Conservation (phyloP, 2,329 filamentous ascomycete species). For the Botrytis fragariae region DNA sequence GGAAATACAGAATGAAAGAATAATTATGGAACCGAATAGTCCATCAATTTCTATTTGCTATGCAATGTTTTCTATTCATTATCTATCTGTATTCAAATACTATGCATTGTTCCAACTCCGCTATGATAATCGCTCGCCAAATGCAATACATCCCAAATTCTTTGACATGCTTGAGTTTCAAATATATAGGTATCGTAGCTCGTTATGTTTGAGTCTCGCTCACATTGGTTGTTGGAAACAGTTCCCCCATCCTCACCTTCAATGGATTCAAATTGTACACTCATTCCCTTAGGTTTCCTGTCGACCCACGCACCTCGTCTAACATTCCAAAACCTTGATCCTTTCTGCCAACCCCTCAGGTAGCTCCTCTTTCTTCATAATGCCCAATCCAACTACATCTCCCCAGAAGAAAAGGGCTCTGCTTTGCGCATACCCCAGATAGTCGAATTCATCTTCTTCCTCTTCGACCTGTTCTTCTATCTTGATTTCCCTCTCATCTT, state of each 20-base stretch:
- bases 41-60: not conserved
- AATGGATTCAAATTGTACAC: not conserved
- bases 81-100: not conserved
- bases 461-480: constrained; percentile 31
- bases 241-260: not conserved
- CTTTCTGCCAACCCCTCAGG: constrained; percentile 61
- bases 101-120: not conserved
- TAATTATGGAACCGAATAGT: too few relatives aligned
- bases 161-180: not conserved
- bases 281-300: not conserved
- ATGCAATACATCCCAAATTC: not conserved
- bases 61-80: not conserved
- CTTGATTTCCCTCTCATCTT: constrained; percentile 22
- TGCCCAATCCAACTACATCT: constrained; percentile 74
- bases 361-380: constrained; percentile 73
- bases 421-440: constrained; percentile 86
- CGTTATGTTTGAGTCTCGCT: not conserved
- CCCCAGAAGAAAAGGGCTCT: constrained; percentile 93
- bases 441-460: constrained; percentile 79
- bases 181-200: not conserved
- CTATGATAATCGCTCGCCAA: not conserved
- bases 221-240: not conserved
- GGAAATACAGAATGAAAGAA: not conserved
- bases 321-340: constrained; percentile 71
- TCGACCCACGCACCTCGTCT: not conserved